Evolutionary conservation across 2,329 filamentous ascomycete genomes (phyloP), one percentile per base, ranked within the genome.

Genomic region (Penicillium sp.): DNA sequence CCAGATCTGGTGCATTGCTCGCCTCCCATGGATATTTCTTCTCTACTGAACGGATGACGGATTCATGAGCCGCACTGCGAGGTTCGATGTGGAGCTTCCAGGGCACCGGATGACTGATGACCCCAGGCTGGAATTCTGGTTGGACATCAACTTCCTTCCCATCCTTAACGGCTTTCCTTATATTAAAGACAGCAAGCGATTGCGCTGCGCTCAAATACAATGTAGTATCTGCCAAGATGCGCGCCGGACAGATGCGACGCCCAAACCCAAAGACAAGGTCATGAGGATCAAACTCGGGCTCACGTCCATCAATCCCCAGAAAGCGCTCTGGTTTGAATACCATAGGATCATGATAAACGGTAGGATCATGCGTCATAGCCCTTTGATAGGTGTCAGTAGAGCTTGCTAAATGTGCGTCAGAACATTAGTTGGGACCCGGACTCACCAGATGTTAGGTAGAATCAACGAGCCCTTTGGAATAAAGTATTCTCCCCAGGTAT

Each of bases 141-240:
- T 67, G 61, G 0, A 72, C 66, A 23, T 72, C 74, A 0, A 78
- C 62, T 10, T 70, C 68, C 18, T 62, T 68, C 0, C 75, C 79
- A 6, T 75, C 65, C 23, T 72, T 44, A 7, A 74, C 52, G 0
- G 60, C 57, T 51, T 77, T 77, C 10, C 54, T 55, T 15, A 82
- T 68, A 4, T 72, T 63, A 47, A 84, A 83, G 0, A 75, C 76
- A 0, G 81, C 72, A 1, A 85, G 65, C 0, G 72, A 65, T 31
- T 78, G 77, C 0, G 72, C 77, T 21, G 78, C 70, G 16, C 61
- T 75, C 12, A 78, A 55, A 54, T 71, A 79, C 0, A 79, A 31
- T 0, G 72, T 68, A 5, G 66, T 66, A n/a, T 79, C 75, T 0
- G 77, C 77, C 10, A 79, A 63, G n/a, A 71, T 56, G 6, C 70